These are phyloP conservation scores for Dryas integrifolia DNA, from an alignment of 331 rosid species.

Conservation along the genomic window DNA sequence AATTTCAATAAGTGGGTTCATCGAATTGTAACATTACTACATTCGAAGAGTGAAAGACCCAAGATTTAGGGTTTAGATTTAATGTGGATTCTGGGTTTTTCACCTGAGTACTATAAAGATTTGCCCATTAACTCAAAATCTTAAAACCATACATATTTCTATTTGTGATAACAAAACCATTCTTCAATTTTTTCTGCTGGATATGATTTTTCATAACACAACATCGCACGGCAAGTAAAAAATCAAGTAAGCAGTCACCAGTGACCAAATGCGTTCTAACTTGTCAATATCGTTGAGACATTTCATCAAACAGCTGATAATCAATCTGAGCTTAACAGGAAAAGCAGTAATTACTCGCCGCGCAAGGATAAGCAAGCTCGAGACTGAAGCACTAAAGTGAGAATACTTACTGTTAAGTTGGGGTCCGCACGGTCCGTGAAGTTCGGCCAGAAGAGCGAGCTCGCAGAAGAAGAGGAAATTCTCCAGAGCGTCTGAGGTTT, in stretches of 20 bases:
- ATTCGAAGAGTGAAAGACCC: background rate
- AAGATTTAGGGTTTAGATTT: background rate
- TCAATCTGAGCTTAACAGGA: background rate
- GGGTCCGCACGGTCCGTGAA: background rate
- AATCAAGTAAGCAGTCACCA: background rate
- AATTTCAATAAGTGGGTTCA: background rate
- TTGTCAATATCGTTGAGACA: background rate
- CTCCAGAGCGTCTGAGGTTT: background rate
- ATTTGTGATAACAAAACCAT: background rate
- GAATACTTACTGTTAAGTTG: background rate
- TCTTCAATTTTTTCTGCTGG: background rate
- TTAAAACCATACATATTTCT: background rate
- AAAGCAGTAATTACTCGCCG: too few relatives aligned
- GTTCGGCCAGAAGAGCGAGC: background rate
- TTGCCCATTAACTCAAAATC: background rate
- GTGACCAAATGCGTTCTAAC: background rate
- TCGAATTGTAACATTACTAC: background rate
- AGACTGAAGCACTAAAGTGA: background rate
- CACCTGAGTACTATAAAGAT: background rate
- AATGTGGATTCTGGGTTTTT: background rate
- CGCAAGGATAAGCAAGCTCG: background rate
- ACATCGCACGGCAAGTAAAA: background rate
- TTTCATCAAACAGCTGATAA: background rate
- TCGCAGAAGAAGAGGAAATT: background rate
- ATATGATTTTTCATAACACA: background rate